Evolutionary conservation across 1,284 basidiomycete species (phyloP), one percentile per base, ranked within the genome.

Genomic region (Boletus smithii): DNA sequence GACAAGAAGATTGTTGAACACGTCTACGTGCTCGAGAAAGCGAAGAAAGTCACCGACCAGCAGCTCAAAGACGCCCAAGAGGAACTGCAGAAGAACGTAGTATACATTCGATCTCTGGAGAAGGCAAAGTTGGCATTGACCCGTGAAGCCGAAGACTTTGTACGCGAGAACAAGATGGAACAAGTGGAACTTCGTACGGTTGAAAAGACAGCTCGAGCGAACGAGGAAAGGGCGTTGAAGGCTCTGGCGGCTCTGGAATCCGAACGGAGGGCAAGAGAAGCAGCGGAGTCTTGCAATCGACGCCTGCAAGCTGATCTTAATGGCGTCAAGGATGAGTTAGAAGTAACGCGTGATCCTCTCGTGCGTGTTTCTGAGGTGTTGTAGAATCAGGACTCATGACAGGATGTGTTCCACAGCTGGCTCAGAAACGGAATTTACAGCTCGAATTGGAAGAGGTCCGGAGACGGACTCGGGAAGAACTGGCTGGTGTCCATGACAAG

Each of bases 1-100:
- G 93, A 98, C 74, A 97, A 95, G 75, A 98, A 93, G 11, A 97
- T 97, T 49, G 94, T 99, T 40, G 95, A 99, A 69, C 97, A 99
- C 62, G 94, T 99, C 17, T 90, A 99, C 60, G 97, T 99, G 14
- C 77, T 97, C 6, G 95, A 99, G 66, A 91, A 97, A 62, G 95
- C 97, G 9, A 98, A 98, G 69, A 88, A 88, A 49, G 86, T 97
- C 53, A 97, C 97, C 1, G 95, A 99, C 64, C 82, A 89, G 22
- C 92, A 98, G 65, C 81, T 98, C 7, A 80, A 76, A 22, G 91
- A 93, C 17, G 86, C 91, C 0, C 85, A 89, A 54, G 68, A 76
- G 20, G 89, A 93, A 65, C 66, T 95, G 23, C 78, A 85, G 66
- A 82, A 84, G 59, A 83, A 88, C 37, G 74, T 73, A 1, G 75